Evolutionary conservation across 495 filamentous ascomycete genomes (phyloP), one percentile per base, ranked within the genome.

Genomic region (Podospora pseudoanserina): DNA sequence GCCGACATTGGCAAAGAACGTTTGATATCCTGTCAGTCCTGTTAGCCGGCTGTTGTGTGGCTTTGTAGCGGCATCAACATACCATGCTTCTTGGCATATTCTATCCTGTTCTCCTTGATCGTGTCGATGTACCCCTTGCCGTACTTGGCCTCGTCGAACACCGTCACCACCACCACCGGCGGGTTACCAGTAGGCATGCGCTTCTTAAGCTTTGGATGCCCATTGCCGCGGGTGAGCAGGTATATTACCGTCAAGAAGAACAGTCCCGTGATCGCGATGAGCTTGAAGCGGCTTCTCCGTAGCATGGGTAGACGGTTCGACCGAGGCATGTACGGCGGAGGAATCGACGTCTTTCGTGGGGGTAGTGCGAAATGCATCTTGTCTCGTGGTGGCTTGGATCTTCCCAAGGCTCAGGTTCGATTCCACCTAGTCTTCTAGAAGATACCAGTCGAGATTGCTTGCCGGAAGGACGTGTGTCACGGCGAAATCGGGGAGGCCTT

Each of bases 311-410:
- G 80, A 66, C 86, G 83, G 20, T 88, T 83, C 39, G 87, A 82
- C 71, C 88, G 86, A 49, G 86, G 78, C 54, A 82, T 73, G 73
- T 83, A 88, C 30, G 84, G 85, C 39, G 89, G 88, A 64, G 90
- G 86, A 71, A 88, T 85, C 66, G 89, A 91, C 72, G 87, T 87
- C 79, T 91, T 95, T 74, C 93, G 89, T 67, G 92, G 88, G 66
- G 93, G 94, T 68, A 94, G 81, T 65, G 94, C 94, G 83, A 93
- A 94, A 75, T 98, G 94, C 94, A 98, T 97, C 68, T 71, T 79
- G 71, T 59, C 5, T 15, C 57, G 56, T 34, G 34, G 65, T 34
- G 44, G 70, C 57, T 57, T 34, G 64, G 66, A 60, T 9, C 9
- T 34, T 65, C 66, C 66, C 63, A 60, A 68, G 68, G 64, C 68